These are phyloP conservation scores for Mallotus japonicus DNA, from an alignment of 441 rosid species.

Conservation along the genomic window DNA sequence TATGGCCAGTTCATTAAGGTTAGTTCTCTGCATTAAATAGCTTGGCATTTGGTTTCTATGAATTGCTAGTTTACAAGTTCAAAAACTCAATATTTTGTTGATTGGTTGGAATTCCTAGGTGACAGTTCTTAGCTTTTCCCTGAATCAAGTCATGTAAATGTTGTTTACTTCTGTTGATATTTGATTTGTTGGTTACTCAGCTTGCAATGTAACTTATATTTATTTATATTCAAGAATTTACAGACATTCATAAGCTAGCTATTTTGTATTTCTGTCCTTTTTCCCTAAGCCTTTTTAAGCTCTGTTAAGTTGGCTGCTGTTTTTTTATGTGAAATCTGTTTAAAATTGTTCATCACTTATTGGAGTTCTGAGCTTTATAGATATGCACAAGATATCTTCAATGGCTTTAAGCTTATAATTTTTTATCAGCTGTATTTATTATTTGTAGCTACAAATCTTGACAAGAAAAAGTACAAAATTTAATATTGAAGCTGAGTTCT, in stretches of 20 bases:
- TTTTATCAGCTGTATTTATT: too few relatives aligned
- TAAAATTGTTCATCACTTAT: not conserved
- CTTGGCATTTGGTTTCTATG: not conserved
- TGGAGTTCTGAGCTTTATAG: not conserved
- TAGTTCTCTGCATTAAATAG: constrained; percentile 27
- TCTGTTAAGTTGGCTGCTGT: not conserved
- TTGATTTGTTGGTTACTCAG: not conserved
- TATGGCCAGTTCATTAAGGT: constrained; percentile 99
- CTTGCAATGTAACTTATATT: not conserved
- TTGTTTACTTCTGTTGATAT: not conserved
- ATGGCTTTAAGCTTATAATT: too few relatives aligned
- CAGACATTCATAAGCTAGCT: not conserved
- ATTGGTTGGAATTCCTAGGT: not conserved
- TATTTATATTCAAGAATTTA: not conserved
- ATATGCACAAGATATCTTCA: not conserved
- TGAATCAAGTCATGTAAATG: not conserved
- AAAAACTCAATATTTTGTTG: too few relatives aligned
- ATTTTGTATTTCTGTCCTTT: not conserved
- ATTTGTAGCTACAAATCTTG: too few relatives aligned
- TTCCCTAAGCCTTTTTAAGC: too few relatives aligned
- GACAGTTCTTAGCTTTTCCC: not conserved
- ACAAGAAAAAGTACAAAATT: too few relatives aligned
- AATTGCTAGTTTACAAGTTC: not conserved
- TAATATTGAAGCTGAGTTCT: too few relatives aligned
- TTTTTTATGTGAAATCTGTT: not conserved